These are phyloP conservation scores for Penstemon newberryi DNA, from an alignment of 257 asterid genomes.

Conservation along the genomic window DNA sequence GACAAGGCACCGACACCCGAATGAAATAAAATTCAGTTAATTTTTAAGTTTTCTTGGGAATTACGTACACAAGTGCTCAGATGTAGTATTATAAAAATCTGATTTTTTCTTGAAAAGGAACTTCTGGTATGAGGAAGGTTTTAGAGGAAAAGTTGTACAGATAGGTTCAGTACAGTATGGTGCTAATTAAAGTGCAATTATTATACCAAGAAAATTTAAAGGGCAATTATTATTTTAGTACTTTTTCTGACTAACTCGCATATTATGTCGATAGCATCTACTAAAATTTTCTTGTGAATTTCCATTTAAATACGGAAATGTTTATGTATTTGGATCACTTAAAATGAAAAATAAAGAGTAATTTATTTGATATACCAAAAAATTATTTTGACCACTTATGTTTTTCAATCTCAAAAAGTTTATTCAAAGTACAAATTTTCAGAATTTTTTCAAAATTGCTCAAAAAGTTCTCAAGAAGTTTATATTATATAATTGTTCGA, in stretches of 20 bases:
- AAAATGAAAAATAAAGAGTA: not conserved
- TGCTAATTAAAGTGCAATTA: no score
- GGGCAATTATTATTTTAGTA: conserved; percentile 14
- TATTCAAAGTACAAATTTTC: no score
- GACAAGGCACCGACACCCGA: not conserved
- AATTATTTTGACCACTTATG: no score
- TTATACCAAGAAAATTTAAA: not conserved
- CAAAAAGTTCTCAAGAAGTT: no score
- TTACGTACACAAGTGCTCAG: no score
- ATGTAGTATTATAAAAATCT: not conserved
- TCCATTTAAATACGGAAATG: no score
- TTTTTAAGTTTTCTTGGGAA: not conserved
- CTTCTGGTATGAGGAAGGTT: conserved; percentile 22
- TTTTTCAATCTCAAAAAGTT: no score
- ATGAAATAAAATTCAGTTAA: not conserved
- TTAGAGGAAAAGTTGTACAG: conserved; percentile 4
- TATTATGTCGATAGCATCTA: no score
- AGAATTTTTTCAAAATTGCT: no score
- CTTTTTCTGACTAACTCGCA: not conserved
- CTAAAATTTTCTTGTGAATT: no score
- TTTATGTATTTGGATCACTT: not conserved
- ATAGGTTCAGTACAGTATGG: conserved; percentile 17
- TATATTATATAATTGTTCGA: no score
- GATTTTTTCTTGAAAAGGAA: conserved; percentile 22
- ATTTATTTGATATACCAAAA: no score